Evolutionary conservation across 345 rosid genomes (phyloP), one percentile per base, ranked within the genome.

Genomic region (Nasturtium officinale): DNA sequence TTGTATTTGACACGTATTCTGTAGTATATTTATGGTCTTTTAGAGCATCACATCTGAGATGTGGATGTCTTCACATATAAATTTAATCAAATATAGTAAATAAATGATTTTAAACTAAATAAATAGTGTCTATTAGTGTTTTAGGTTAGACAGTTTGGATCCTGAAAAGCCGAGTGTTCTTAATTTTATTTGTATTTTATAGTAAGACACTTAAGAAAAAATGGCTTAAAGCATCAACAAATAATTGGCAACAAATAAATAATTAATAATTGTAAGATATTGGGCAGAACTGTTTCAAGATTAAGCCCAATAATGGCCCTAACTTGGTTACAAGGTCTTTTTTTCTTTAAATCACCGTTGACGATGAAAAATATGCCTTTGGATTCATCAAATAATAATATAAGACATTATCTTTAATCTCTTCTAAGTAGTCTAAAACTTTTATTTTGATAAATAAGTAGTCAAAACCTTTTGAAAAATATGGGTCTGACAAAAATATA

Each of bases 221-320:
- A n/a, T n/a, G n/a, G n/a, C n/a, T n/a, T n/a, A n/a, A n/a, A n/a
- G n/a, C n/a, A 53, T 4, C 6, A 42, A 12, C 26, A 50, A 12
- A 12, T 50, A 10, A 12, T 6, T 53, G 11, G 11, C 20, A 25
- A 32, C 1, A 18, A 42, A 11, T 21, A 10, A 43, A 43, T 48
- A 18, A 35, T 23, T 23, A 26, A 17, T 8, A 12, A 7, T 6
- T 10, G 26, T 50, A 20, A 51, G 21, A 61, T 20, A 59, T 64
- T 65, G 20, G 30, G 3, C 43, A 30, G 5, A 65, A 30, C 3
- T 12, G 15, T 42, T 42, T 42, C 15, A 15, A 50, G 35, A 52
- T 25, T 52, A 51, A 55, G 73, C 78, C 72, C 78, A 66, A 28
- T 66, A 66, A 25, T 45, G 60, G 78, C 78, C 78, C 78, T 47